A percentile compares a stretch with the other conserved stretches of the same genome.
Conservation (phyloP, 495 filamentous ascomycete species). For the Parathielavia hyrcaniae region DNA sequence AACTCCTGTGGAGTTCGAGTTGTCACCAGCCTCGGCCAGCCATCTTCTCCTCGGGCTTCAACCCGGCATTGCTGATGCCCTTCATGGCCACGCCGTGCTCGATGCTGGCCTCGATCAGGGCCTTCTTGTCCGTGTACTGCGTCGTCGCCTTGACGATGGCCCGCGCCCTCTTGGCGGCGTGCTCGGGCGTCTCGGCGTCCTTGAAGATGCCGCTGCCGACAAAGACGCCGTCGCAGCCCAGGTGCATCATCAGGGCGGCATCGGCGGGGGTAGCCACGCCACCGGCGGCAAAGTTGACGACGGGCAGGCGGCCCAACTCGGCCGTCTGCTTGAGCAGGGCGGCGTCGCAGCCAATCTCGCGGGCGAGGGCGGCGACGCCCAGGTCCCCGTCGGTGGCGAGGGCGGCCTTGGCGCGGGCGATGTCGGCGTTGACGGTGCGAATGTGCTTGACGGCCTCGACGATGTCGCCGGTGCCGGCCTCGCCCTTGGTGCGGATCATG, state of each 20-base stretch:
- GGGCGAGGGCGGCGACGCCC: slow-evolving; percentile 69
- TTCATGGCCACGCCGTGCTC: slow-evolving; percentile 95
- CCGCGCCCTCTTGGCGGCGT: slow-evolving; percentile 77
- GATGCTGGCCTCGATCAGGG: slow-evolving; percentile 78
- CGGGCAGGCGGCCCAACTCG: slow-evolving; percentile 78
- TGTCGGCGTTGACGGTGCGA: slow-evolving; percentile 80
- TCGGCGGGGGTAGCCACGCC: slow-evolving; percentile 94
- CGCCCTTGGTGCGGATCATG: slow-evolving; percentile 98
- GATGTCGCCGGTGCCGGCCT: slow-evolving; percentile 96
- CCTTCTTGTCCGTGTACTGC: slow-evolving; percentile 78
- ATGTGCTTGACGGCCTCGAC: slow-evolving; percentile 96
- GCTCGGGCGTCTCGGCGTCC: slow-evolving; percentile 52
- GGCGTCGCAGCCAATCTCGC: slow-evolving; percentile 70
- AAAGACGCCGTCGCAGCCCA: slow-evolving; percentile 97
- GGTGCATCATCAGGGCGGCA: slow-evolving; percentile 98
- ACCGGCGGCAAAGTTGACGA: slow-evolving; percentile 98
- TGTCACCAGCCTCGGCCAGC: slow-evolving; percentile 79
- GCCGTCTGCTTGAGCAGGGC: slow-evolving; percentile 79
- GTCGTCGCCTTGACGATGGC: slow-evolving; percentile 94
- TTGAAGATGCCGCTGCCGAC: slow-evolving; percentile 98
- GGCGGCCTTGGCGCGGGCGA: slow-evolving; percentile 63
- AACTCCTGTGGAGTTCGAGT: not conserved
- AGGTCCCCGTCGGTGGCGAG: slow-evolving; percentile 52
- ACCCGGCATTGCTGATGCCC: slow-evolving; percentile 71
- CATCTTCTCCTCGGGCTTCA: slow-evolving; percentile 73